Evolutionary conservation across 1,139 yeast genomes (phyloP).

Genomic region (Candida frijolesensis): DNA sequence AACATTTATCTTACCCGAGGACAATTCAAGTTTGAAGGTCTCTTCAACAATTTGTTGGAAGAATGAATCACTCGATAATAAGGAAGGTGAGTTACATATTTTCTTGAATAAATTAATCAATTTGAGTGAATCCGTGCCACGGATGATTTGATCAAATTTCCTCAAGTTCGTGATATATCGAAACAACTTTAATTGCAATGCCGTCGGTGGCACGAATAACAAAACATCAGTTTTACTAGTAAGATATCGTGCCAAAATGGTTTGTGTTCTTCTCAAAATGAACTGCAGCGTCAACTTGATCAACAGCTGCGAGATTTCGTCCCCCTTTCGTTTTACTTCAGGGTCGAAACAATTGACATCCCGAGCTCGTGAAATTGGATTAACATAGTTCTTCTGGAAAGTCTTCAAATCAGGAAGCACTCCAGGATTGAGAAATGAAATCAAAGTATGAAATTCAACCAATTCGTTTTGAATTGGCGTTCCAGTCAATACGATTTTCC

Average conservation of each 20-base stretch:
- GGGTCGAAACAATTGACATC: slow-evolving; percentile 67
- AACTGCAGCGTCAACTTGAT: slow-evolving; percentile 65
- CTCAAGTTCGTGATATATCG: slow-evolving; percentile 35
- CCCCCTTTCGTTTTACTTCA: slow-evolving; percentile 56
- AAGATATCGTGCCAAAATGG: slow-evolving; percentile 62
- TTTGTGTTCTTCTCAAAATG: slow-evolving; percentile 73
- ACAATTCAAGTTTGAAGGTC: slow-evolving; percentile 6
- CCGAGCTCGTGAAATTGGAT: slow-evolving; percentile 74
- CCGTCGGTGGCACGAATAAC: slow-evolving; percentile 76
- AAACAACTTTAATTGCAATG: slow-evolving; percentile 59
- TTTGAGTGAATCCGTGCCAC: slow-evolving; percentile 53
- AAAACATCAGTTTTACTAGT: slow-evolving; percentile 82
- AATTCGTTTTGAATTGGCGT: slow-evolving; percentile 96
- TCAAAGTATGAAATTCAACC: slow-evolving; percentile 76
- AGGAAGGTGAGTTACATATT: slow-evolving; percentile 79
- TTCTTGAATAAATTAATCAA: slow-evolving; percentile 78
- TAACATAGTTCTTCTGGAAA: slow-evolving; percentile 68
- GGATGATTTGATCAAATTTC: slow-evolving; percentile 12
- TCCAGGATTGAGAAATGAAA: slow-evolving; percentile 85
- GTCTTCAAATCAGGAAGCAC: slow-evolving; percentile 62
- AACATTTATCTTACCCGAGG: slow-evolving; percentile 60
- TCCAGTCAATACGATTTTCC: slow-evolving; percentile 74
- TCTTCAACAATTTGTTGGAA: slow-evolving; percentile 25
- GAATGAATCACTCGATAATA: slow-evolving; percentile 48
- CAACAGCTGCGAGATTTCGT: slow-evolving; percentile 60